Base-by-base conservation (phyloP, 1,284 basidiomycete species). In the Cutaneotrichosporon cutaneum region DNA sequence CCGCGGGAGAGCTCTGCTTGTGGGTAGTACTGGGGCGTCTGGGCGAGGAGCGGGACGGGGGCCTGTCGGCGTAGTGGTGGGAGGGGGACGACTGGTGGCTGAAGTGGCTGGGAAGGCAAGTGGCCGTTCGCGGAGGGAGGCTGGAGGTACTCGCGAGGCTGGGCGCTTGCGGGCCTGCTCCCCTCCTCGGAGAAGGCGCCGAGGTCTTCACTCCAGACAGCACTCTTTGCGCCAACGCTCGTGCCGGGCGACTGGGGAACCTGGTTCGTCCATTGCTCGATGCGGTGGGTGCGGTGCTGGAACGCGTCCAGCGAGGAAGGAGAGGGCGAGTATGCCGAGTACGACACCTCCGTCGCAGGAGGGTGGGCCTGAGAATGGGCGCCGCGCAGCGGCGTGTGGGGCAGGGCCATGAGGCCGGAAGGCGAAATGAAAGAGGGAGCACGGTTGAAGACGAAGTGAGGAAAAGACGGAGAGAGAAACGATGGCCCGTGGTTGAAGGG, bases 291-390 rank as follows among this genome's bases (percentile, higher is more conserved):
- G n/a, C 56, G 54, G 50, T 51, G 51, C n/a, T 39, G 56, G 42
- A 62, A 54, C 7, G 55, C 56, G 36, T 64, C 63, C 21, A 68
- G 16, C 14, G 58, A 60, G 10, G 69, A 68, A 10, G 67, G 69
- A 1, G 64, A 56, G 24, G 63, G 67, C 3, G 67, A 68, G 35
- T 63, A 68, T 9, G 55, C 42, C 14, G 66, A 47, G 36, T 66
- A 66, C 14, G 62, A 59, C 30, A 52, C 53, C 24, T 65, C 61
- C 16, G 56, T 36, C 16, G 52, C 30, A 22, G 44, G 18, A 26
- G 51, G 24, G 14, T 26, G 45, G 21, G 18, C 36, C 42, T 27
- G 50, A 33, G 32, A 26, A 27, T 1, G 18, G 18, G 7, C 24
- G 24, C 30, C 42, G 16, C 27, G 26, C 18, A 30, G 36, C 26